These are phyloP conservation scores for Fraxinus nigra DNA, from an alignment of 305 asterid genomes.

Conservation along the genomic window DNA sequence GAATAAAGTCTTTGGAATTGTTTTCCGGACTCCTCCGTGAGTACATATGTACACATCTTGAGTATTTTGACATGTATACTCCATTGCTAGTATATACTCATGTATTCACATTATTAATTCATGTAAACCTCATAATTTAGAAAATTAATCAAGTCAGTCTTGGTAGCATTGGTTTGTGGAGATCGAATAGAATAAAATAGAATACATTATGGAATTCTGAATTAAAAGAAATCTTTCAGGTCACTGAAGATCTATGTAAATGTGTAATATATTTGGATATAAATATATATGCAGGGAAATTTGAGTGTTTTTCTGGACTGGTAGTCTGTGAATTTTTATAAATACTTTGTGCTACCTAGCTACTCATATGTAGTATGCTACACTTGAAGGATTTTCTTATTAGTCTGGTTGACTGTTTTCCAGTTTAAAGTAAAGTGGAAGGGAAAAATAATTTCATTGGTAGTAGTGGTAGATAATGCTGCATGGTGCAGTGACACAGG, in stretches of 20 bases:
- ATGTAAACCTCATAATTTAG: background rate
- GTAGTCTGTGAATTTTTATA: background rate
- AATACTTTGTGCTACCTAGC: background rate
- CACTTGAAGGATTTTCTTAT: background rate
- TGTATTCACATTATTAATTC: background rate
- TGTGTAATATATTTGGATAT: background rate
- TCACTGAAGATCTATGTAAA: background rate
- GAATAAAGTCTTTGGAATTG: slow-evolving; percentile 95
- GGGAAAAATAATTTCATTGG: background rate
- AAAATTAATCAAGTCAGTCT: background rate
- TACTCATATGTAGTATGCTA: background rate
- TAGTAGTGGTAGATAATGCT: slow-evolving; percentile 4
- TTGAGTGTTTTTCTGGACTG: background rate
- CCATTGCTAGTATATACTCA: background rate
- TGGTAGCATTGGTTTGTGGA: background rate
- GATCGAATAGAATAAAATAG: background rate
- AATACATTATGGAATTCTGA: background rate
- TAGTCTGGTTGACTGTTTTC: background rate
- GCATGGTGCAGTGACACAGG: background rate
- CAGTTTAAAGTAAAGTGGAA: background rate
- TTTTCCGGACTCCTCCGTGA: slow-evolving; percentile 95
- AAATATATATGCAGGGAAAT: background rate
- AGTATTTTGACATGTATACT: background rate
- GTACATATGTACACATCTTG: slow-evolving; percentile 18
- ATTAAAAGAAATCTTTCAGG: background rate